These are phyloP conservation scores for Diaporthe vaccinii DNA, from an alignment of 2,329 filamentous ascomycete genomes.

Conservation along the genomic window DNA sequence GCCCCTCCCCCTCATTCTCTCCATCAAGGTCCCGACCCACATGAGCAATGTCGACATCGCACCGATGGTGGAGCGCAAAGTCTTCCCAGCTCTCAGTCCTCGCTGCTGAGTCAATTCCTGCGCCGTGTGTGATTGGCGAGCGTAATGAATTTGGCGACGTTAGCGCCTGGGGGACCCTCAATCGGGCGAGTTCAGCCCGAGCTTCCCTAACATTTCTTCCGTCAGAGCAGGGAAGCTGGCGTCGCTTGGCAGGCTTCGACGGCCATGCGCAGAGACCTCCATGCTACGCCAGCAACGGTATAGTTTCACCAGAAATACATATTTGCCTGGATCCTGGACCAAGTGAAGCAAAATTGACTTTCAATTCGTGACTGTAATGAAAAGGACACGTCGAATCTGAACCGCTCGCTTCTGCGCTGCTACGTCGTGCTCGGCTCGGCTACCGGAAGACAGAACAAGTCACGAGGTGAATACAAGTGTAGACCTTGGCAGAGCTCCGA, in stretches of 20 bases:
- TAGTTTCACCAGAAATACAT: neutral
- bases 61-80: constrained; percentile 18
- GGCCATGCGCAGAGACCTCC: neutral
- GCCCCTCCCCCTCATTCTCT: constrained; percentile 37
- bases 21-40: constrained; percentile 26
- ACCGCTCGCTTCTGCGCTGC: neutral
- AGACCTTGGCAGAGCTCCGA: neutral
- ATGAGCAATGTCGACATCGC: constrained; percentile 9
- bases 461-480: neutral
- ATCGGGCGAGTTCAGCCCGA: constrained; percentile 33
- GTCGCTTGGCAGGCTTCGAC: neutral
- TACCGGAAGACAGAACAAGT: neutral
- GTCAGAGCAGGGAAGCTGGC: neutral
- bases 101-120: neutral
- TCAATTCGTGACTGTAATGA: neutral
- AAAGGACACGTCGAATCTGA: neutral
- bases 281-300: constrained; percentile 4
- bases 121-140: constrained; percentile 25
- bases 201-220: neutral
- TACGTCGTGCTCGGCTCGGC: neutral
- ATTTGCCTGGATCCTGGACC: neutral
- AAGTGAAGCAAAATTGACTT: neutral
- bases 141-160: neutral
- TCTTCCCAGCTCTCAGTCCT: neutral
- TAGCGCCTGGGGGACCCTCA: constrained; percentile 7